Evolutionary conservation across 2,329 filamentous ascomycete species (phyloP).

Genomic region (Ophiostoma montium): DNA sequence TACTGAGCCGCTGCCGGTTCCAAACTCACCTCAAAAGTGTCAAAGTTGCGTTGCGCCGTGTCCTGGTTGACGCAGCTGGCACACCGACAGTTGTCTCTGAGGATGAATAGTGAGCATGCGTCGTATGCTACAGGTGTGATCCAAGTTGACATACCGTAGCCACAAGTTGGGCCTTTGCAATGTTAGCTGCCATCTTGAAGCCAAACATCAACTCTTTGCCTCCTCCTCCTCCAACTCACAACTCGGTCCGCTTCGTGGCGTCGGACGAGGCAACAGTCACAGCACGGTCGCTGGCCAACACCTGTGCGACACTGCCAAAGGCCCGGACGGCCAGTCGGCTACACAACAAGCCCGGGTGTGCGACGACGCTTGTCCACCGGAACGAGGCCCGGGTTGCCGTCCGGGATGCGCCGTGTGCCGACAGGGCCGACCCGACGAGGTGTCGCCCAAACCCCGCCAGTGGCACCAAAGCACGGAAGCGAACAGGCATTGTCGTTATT

Average conservation of each 20-base stretch:
- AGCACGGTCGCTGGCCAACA: background rate
- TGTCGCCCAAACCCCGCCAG: background rate
- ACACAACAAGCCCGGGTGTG: background rate
- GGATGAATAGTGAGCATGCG: background rate
- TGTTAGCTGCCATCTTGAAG: background rate
- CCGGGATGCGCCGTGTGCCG: background rate
- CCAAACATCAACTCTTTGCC: background rate
- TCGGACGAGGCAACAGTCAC: constrained; percentile 14
- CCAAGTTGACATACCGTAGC: constrained; percentile 10
- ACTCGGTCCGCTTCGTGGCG: constrained; percentile 9
- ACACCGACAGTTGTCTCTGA: constrained; percentile 61
- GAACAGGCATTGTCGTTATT: background rate
- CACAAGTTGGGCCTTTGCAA: constrained; percentile 13
- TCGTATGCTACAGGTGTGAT: no score
- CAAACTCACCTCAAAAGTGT: constrained; percentile 48
- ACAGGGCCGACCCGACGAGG: no score
- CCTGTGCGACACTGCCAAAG: constrained; percentile 6
- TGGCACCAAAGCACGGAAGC: constrained; percentile 1
- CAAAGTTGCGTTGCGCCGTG: constrained; percentile 53
- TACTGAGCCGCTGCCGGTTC: no score
- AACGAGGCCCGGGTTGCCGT: background rate
- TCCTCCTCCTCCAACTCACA: no score
- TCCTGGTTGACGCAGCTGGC: constrained; percentile 50
- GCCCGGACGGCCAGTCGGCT: background rate
- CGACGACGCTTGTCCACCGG: background rate